Percentiles rank a stretch among this genome's conserved stretches.
Conservation (phyloP, 1,284 basidiomycete species). For the Coniferiporia sulphurascens region DNA sequence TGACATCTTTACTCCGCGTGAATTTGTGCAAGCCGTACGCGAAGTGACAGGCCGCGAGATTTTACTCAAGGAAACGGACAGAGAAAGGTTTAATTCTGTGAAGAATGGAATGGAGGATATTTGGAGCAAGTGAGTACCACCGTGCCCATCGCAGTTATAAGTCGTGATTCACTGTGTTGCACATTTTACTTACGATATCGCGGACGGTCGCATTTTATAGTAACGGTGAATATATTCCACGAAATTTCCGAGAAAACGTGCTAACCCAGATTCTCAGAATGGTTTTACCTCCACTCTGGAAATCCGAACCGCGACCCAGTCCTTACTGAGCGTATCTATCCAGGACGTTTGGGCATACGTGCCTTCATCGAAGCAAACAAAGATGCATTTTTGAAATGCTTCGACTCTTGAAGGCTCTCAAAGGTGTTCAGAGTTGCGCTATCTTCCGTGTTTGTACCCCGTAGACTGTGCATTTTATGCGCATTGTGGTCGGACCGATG, state of each 20-base stretch:
- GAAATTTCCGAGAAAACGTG: not conserved
- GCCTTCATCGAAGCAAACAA: slow-evolving; percentile 11
- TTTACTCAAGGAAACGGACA: not conserved
- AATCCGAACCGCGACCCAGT: slow-evolving; percentile 11
- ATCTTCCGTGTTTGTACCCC: too few relatives aligned
- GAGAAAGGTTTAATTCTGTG: not conserved
- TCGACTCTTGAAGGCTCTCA: too few relatives aligned
- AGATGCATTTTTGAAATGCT: not conserved
- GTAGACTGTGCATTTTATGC: too few relatives aligned
- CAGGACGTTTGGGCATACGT: not conserved
- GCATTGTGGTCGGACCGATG: too few relatives aligned
- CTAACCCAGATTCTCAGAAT: slow-evolving; percentile 2
- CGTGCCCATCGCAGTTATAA: not conserved
- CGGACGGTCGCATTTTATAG: not conserved
- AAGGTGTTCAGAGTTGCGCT: too few relatives aligned
- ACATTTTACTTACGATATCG: not conserved
- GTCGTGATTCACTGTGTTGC: not conserved
- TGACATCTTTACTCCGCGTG: slow-evolving; percentile 6
- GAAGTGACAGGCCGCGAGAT: not conserved
- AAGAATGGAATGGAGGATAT: not conserved
- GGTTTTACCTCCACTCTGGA: slow-evolving; percentile 12
- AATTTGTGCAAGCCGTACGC: not conserved
- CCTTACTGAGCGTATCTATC: slow-evolving; percentile 6
- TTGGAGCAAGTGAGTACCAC: slow-evolving; percentile 1
- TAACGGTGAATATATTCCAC: not conserved